Evolutionary conservation across 805 yeast species (phyloP).

Genomic region (Metschnikowia borealis): DNA sequence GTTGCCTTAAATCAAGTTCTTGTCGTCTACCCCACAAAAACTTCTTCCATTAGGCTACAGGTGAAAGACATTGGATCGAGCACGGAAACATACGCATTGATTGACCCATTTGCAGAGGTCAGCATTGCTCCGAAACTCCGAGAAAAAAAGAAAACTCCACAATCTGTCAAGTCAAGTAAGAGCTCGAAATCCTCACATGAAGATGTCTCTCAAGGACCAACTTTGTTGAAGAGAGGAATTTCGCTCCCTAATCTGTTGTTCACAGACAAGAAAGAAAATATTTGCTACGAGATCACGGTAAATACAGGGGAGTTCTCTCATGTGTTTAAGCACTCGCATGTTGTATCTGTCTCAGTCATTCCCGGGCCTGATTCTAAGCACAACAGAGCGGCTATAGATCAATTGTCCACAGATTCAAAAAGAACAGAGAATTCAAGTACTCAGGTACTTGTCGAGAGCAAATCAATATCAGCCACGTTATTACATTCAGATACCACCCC

Average conservation of each 20-base stretch:
- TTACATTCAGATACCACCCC: slow-evolving; percentile 35
- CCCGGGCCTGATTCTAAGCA: slow-evolving; percentile 45
- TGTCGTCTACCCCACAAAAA: slow-evolving; percentile 62
- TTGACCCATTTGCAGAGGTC: slow-evolving; percentile 64
- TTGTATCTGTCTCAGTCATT: slow-evolving; percentile 48
- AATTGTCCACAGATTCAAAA: slow-evolving; percentile 3
- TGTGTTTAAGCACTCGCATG: slow-evolving; percentile 35
- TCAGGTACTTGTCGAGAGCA: slow-evolving; percentile 29
- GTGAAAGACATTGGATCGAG: slow-evolving; percentile 42
- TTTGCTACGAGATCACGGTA: slow-evolving; percentile 42
- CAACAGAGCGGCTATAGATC: slow-evolving; percentile 9
- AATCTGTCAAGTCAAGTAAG: slow-evolving; percentile 19
- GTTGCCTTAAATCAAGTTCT: slow-evolving; percentile 56
- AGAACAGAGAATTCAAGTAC: slow-evolving; percentile 10
- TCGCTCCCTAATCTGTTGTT: slow-evolving; percentile 50
- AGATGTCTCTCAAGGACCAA: slow-evolving; percentile 25
- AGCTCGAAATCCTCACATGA: slow-evolving; percentile 16
- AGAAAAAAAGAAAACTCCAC: slow-evolving; percentile 22
- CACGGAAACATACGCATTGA: slow-evolving; percentile 45
- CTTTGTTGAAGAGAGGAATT: slow-evolving; percentile 50
- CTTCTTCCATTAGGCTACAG: slow-evolving; percentile 58
- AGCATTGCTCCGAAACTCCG: slow-evolving; percentile 65
- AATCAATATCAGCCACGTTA: slow-evolving; percentile 49
- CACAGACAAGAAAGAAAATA: slow-evolving; percentile 8
- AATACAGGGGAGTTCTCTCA: slow-evolving; percentile 36